phyloP scores from a whole-genome alignment of 1,284 basidiomycete species.

The Rhodotorula sp. region DNA sequence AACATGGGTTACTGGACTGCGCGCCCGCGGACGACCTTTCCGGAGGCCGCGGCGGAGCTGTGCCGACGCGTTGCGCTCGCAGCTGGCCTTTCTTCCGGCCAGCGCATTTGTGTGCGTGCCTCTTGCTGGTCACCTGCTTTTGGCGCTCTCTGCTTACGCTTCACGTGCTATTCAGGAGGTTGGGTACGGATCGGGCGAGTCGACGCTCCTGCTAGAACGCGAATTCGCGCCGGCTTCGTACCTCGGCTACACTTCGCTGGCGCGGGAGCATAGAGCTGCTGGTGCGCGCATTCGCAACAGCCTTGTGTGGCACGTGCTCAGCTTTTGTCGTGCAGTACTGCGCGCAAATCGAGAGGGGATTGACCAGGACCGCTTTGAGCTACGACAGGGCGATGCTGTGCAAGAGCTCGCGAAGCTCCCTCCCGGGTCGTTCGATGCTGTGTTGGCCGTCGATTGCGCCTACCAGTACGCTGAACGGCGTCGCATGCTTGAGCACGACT shows the following conservation, averaged over 20 bases:
- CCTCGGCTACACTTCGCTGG: slow-evolving; percentile 14
- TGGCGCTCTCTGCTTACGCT: neutral
- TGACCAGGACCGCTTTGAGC: neutral
- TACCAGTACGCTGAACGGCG: slow-evolving; percentile 12
- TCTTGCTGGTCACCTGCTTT: too few relatives aligned
- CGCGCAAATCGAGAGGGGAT: neutral
- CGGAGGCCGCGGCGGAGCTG: slow-evolving; percentile 7
- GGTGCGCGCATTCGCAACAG: neutral
- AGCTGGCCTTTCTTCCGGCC: neutral
- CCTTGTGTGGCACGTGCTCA: neutral
- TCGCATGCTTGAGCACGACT: too few relatives aligned
- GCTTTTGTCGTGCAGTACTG: neutral
- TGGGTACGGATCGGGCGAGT: slow-evolving; percentile 31
- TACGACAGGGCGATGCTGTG: slow-evolving; percentile 22
- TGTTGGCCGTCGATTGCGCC: slow-evolving; percentile 29
- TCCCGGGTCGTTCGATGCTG: neutral
- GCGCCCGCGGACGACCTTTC: slow-evolving; percentile 4
- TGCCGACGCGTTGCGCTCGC: slow-evolving; percentile 24
- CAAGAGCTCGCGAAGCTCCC: neutral
- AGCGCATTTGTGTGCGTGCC: slow-evolving; percentile 12
- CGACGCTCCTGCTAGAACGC: slow-evolving; percentile 14
- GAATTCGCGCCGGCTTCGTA: slow-evolving; percentile 13
- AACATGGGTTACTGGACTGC: slow-evolving; percentile 29
- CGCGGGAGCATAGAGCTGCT: slow-evolving; percentile 2
- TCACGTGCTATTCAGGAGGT: slow-evolving; percentile 12